Percentiles rank a stretch among this genome's conserved stretches.
Evolutionary conservation across 2,329 filamentous ascomycete species (phyloP).

Genomic region (Fragosphaeria purpurea): DNA sequence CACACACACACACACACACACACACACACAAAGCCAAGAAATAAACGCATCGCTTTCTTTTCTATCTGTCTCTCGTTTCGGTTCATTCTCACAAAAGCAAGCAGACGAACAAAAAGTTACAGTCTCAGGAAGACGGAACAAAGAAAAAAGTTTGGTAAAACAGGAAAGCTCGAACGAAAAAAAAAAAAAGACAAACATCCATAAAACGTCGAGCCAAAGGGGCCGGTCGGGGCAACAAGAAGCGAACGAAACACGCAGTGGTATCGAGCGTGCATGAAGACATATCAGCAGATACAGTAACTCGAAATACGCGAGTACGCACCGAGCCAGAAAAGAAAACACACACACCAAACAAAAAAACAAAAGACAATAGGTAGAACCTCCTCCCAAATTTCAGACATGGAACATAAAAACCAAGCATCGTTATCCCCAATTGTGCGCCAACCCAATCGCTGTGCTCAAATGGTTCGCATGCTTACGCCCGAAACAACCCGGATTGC

Average conservation of each 20-base stretch:
- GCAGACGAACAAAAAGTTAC: background rate
- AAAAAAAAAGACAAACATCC: background rate
- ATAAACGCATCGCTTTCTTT: too few species aligned
- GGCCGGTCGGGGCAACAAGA: too few species aligned
- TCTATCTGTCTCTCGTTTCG: background rate
- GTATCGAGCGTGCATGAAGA: conserved; percentile 9
- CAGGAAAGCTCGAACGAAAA: background rate
- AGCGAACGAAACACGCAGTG: conserved; percentile 4
- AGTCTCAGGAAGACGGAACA: background rate
- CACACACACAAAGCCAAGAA: too few species aligned
- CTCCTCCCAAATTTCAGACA: background rate
- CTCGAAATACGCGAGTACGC: background rate
- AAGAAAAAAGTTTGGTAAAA: background rate
- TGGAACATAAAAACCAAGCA: conserved; percentile 7
- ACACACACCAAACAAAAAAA: background rate
- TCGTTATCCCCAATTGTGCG: conserved; percentile 11
- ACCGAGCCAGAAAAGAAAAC: background rate
- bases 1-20: too few species aligned
- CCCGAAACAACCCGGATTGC: conserved; percentile 3
- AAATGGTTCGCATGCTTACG: conserved; percentile 13
- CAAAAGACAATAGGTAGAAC: background rate
- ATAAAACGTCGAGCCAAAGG: too few species aligned
- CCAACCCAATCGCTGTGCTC: conserved; percentile 16
- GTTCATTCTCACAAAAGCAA: background rate
- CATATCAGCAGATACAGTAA: background rate